Conservation (phyloP, 208 protist genomes). For the Crithidia thermophila region DNA sequence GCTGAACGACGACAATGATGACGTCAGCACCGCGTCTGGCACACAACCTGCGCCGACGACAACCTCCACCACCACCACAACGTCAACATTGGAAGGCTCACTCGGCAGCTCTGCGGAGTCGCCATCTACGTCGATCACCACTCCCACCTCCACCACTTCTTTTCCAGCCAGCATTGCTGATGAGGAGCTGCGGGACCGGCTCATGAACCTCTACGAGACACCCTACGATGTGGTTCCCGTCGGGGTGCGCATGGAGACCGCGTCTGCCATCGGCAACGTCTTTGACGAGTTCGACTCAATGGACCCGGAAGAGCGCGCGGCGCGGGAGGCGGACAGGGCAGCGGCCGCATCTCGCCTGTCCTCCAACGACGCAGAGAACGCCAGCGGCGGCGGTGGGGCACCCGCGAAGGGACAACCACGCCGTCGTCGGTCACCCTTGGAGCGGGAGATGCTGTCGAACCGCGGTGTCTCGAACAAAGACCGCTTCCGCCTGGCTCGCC, state of each 20-base stretch:
- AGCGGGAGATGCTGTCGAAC: conserved; percentile 61
- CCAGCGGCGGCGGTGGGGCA: not conserved
- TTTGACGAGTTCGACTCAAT: conserved; percentile 78
- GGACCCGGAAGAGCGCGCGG: conserved; percentile 49
- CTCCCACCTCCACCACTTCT: not conserved
- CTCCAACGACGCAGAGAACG: not conserved
- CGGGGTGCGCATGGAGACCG: conserved; percentile 63
- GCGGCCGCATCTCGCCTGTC: conserved; percentile 27
- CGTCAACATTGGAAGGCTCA: not conserved
- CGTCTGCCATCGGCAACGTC: conserved; percentile 54
- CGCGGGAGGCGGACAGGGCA: conserved; percentile 11
- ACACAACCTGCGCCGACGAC: no score
- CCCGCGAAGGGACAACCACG: not conserved
- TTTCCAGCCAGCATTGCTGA: not conserved
- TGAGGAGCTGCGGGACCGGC: conserved; percentile 13
- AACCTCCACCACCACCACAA: not conserved
- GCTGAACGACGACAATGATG: conserved; percentile 36
- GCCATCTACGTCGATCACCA: not conserved
- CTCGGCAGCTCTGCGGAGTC: not conserved
- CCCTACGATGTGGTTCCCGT: conserved; percentile 74
- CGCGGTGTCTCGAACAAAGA: conserved; percentile 71
- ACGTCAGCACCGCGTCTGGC: not conserved
- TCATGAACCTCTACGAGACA: conserved; percentile 79
- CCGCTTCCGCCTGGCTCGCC: conserved; percentile 57
- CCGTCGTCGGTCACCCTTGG: conserved; percentile 43